Percentiles rank a stretch among this genome's conserved stretches.
phyloP scores from a whole-genome alignment of 2,329 filamentous ascomycete species.

The Apiospora malaysiana region DNA sequence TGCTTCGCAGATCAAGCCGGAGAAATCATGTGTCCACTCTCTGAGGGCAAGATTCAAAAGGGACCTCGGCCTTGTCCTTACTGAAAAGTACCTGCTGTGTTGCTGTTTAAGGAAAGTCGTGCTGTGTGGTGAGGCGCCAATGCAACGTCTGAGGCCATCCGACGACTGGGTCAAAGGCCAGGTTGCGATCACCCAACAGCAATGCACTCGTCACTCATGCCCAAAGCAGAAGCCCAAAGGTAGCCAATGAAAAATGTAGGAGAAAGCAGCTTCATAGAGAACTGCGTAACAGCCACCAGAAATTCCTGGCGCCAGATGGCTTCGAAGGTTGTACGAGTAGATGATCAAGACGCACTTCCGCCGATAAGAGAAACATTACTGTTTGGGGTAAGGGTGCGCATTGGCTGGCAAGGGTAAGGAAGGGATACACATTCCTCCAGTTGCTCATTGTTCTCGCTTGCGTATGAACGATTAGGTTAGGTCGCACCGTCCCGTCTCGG shows the following conservation, averaged over 20 bases:
- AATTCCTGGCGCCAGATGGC: background rate
- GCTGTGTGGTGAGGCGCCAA: background rate
- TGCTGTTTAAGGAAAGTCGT: constrained; percentile 7
- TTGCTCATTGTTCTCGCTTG: background rate
- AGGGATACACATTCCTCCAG: background rate
- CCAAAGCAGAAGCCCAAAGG: background rate
- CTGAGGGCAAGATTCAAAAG: background rate
- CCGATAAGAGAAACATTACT: constrained; percentile 16
- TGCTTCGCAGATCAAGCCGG: background rate
- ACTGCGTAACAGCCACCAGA: constrained; percentile 11
- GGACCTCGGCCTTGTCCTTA: background rate
- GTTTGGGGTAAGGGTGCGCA: constrained; percentile 1
- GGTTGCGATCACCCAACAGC: background rate
- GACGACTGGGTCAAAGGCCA: background rate
- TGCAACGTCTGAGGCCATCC: constrained; percentile 1
- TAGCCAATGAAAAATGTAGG: background rate
- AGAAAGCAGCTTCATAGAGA: constrained; percentile 8
- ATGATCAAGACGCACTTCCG: constrained; percentile 1
- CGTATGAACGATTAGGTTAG: constrained; percentile 6
- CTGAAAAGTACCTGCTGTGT: background rate
- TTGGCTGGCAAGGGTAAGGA: background rate
- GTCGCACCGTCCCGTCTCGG: constrained; percentile 8
- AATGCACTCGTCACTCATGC: background rate
- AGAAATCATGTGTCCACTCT: background rate
- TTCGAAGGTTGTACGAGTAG: background rate